Conservation (phyloP, 179 eudicot genomes). For the Camellia oleifera region DNA sequence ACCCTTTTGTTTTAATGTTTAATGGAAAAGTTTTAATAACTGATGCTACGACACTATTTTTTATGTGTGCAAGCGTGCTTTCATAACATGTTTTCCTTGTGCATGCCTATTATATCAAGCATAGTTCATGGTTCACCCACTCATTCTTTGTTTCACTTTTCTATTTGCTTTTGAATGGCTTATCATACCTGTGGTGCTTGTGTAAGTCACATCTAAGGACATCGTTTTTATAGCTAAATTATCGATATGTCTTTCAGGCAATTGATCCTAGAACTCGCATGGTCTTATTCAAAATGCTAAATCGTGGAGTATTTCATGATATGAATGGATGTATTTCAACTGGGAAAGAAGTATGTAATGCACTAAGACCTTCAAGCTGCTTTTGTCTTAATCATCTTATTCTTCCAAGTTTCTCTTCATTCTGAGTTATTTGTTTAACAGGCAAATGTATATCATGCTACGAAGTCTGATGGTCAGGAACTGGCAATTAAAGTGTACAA, state of each 20-base stretch:
- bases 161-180: background rate
- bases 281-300: constrained; percentile 95
- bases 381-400: background rate
- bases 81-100: background rate
- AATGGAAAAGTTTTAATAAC: background rate
- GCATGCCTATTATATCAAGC: background rate
- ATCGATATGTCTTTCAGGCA: constrained; percentile 50
- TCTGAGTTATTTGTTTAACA: constrained; percentile 26
- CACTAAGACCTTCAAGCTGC: background rate
- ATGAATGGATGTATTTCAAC: constrained; percentile 97
- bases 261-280: constrained; percentile 96
- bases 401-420: background rate
- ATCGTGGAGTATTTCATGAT: constrained; percentile 81
- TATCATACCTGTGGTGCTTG: background rate
- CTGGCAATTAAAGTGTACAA: constrained; percentile 91
- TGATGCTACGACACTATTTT: background rate
- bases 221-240: background rate
- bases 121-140: background rate
- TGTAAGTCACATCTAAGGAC: background rate
- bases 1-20: background rate
- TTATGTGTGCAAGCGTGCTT: background rate
- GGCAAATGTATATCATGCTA: constrained; percentile 98
- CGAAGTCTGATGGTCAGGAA: constrained; percentile 84
- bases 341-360: constrained; percentile 75
- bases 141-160: background rate